Evolutionary conservation across 805 yeast genomes (phyloP), one percentile per base, ranked within the genome.

Genomic region (Torulaspora franciscae): DNA sequence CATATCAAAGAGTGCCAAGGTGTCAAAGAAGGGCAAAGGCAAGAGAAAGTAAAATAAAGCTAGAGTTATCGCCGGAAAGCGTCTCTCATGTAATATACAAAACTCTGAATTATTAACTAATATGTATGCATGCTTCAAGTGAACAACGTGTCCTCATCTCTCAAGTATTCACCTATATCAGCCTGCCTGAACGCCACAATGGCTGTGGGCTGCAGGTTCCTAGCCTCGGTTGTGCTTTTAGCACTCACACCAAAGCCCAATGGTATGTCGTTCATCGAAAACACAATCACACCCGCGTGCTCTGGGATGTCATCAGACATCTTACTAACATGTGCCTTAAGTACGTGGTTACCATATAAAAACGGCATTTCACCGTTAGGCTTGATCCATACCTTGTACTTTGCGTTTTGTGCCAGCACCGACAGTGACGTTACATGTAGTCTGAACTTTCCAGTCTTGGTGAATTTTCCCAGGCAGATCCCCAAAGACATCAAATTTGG

Each of bases 341-440:
- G 74, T 23, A 91, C 91, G 65, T 93, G 96, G 71, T 93, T 93
- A 29, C 99, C 99, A 58, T 93, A 93, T 53, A 93, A 70, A 64
- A 84, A 93, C 10, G 99, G 98, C 99, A 93, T 93, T 68, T 93
- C 99, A 58, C 99, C 99, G 62, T 93, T 93, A 41, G 80, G 81
- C 67, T 93, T 93, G 68, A 93, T 87, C 99, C 99, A 93, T 32
- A 93, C 74, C 69, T 91, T 93, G 71, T 83, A 89, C 65, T 85
- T 86, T 40, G 99, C 97, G 63, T 83, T 82, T 57, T 86, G 83
- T 2, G 95, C 83, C 46, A 93, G 70, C 50, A 86, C 77, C 37
- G 85, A 81, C 51, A 93, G 74, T 3, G 96, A 76, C n/a, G 99
- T 93, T 50, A 93, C 83, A 65, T 93, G 99, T 54, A 93, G 73